Base-by-base conservation (phyloP, 83 land plant genomes). In the Picea abies region DNA sequence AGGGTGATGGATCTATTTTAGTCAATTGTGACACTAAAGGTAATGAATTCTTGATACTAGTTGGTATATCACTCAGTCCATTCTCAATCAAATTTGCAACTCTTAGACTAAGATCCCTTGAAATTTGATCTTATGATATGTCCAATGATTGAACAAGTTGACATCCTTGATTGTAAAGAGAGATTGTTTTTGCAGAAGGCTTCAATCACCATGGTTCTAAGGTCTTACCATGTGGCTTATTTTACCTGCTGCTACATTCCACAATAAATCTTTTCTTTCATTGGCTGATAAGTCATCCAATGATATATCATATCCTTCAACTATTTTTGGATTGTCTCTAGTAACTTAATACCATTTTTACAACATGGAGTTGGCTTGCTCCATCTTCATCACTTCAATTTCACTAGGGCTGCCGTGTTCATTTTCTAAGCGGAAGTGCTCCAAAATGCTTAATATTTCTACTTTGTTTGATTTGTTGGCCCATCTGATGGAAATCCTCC, bases 171-270 rank as follows among this genome's bases (percentile, higher is more conserved):
- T 79, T 67, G 84, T 90, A 90, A 52, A 96, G 87, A 62, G 88
- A 84, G 41, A 94, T 71, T 11, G 72, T 82, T 60, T 82, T 87
- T 32, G 94, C 92, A 84, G 91, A 86, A 83, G 92, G 93, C 37
- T 88, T 84, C 37, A 83, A 29, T 32, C 35, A 32, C 35, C 35
- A 32, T 32, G 35, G 35, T 32, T 32, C 35, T 32, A 32, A 32
- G 35, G 35, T 32, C 1, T 32, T 32, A 32, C 35, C 35, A 32
- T 32, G 35, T 32, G 35, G 1, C 35, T 32, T 32, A 32, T 32
- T 32, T 32, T 32, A 32, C 35, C 96, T 96, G 94, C 95, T 63
- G 90, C 89, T 32, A 96, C 63, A 39, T 95, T 92, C 86, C 89
- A 82, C 62, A 82, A 80, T 79, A 96, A 96, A 9, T 71, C 83